These are phyloP conservation scores for Limnanthes douglasii DNA, from an alignment of 345 rosid species.

Conservation along the genomic window DNA sequence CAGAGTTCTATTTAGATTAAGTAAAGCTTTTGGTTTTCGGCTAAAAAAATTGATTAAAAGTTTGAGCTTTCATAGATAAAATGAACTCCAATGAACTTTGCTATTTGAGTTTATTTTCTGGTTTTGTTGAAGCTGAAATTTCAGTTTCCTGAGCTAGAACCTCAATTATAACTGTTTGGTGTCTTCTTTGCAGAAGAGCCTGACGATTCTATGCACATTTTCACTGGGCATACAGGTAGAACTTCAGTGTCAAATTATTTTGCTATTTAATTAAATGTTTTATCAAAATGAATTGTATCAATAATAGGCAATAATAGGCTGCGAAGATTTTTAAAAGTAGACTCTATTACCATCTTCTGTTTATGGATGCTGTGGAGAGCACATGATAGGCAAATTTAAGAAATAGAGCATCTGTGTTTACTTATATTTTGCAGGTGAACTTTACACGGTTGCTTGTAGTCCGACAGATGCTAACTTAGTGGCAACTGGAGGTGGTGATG, in stretches of 20 bases:
- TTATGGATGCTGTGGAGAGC: too few relatives aligned
- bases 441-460: slow-evolving; percentile 62
- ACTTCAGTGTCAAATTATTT: background rate
- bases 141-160: background rate
- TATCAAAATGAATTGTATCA: background rate
- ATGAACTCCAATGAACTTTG: too few relatives aligned
- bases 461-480: slow-evolving; percentile 66
- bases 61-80: too few relatives aligned
- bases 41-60: too few relatives aligned
- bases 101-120: too few relatives aligned
- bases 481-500: slow-evolving; percentile 94
- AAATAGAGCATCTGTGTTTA: background rate
- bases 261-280: background rate
- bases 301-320: background rate
- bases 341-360: too few relatives aligned
- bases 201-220: slow-evolving; percentile 82
- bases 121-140: too few relatives aligned
- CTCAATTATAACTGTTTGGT: background rate
- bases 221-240: slow-evolving; percentile 77
- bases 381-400: slow-evolving; percentile 1
- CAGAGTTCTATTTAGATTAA: too few relatives aligned
- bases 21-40: too few relatives aligned
- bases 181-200: slow-evolving; percentile 26
- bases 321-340: background rate
- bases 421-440: slow-evolving; percentile 37